Evolutionary conservation across 2,329 filamentous ascomycete species (phyloP).

Genomic region (Diaporthe batatas): DNA sequence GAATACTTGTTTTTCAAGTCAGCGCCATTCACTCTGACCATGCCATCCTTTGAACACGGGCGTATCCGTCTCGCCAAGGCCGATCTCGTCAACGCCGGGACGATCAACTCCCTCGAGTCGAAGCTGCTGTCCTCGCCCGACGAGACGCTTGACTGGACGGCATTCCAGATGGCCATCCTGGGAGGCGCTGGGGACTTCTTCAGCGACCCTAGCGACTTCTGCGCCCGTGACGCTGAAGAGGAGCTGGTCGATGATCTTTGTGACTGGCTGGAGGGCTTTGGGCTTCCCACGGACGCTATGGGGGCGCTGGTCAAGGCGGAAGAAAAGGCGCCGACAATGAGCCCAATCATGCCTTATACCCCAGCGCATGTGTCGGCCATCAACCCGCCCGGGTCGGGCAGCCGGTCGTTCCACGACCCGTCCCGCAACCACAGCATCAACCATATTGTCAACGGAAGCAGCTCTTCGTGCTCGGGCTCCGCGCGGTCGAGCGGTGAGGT

Average conservation of each 20-base stretch:
- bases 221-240: constrained; percentile 47
- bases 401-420: constrained; percentile 33
- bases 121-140: constrained; percentile 57
- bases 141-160: constrained; percentile 72
- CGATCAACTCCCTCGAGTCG: constrained; percentile 44
- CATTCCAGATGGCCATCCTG: constrained; percentile 74
- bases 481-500: constrained; percentile 39
- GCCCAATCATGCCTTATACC: neutral
- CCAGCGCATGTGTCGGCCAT: constrained; percentile 6
- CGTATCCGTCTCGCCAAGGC: constrained; percentile 65
- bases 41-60: constrained; percentile 66
- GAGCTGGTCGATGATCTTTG: constrained; percentile 58
- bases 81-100: constrained; percentile 50
- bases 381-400: constrained; percentile 32
- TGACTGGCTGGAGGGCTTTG: constrained; percentile 66
- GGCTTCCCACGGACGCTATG: constrained; percentile 59
- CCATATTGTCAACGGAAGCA: constrained; percentile 32
- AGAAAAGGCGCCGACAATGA: constrained; percentile 16
- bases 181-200: constrained; percentile 68
- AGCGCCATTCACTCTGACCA: constrained; percentile 63
- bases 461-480: constrained; percentile 28
- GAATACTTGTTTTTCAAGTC: constrained; percentile 63
- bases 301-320: constrained; percentile 49
- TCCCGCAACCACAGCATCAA: constrained; percentile 35
- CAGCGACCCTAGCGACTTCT: constrained; percentile 57